A percentile compares a stretch with the other conserved stretches of the same genome.
Conservation (phyloP, 768 basidiomycete genomes). For the Boletus bicolor region DNA sequence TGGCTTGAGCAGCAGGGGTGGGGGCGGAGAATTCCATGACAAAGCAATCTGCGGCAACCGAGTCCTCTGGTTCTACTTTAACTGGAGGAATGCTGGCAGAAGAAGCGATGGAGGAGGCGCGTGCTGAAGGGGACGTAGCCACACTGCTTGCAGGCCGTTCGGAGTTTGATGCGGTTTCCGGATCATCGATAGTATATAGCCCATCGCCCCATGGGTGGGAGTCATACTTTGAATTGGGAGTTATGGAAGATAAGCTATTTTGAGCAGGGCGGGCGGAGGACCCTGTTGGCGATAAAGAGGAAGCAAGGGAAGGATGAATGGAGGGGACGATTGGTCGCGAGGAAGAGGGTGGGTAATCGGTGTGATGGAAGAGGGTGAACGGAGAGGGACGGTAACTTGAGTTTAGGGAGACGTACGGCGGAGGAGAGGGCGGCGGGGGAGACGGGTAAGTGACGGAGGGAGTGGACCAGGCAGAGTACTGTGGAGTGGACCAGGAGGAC, state of each 20-base stretch:
- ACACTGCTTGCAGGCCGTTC: slow-evolving; percentile 33
- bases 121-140: slow-evolving; percentile 35
- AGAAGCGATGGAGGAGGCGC: slow-evolving; percentile 34
- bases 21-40: slow-evolving; percentile 35
- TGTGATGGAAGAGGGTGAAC: slow-evolving; percentile 19
- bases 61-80: slow-evolving; percentile 32
- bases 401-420: slow-evolving; percentile 21
- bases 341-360: slow-evolving; percentile 19
- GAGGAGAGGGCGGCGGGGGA: slow-evolving; percentile 23
- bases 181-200: slow-evolving; percentile 34
- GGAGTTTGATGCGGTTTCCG: slow-evolving; percentile 34
- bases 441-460: slow-evolving; percentile 20
- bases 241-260: slow-evolving; percentile 15
- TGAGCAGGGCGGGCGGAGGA: slow-evolving; percentile 16
- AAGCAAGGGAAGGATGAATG: slow-evolving; percentile 13
- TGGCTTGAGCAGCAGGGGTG: slow-evolving; percentile 32
- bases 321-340: slow-evolving; percentile 19
- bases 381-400: slow-evolving; percentile 24
- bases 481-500: slow-evolving; percentile 20
- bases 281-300: slow-evolving; percentile 17
- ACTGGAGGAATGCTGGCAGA: slow-evolving; percentile 29
- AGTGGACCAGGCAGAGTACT: slow-evolving; percentile 15
- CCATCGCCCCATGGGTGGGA: slow-evolving; percentile 29
- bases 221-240: slow-evolving; percentile 20
- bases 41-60: slow-evolving; percentile 27